Conservation (phyloP, 2,329 filamentous ascomycete genomes). For the Didymellaceae sp. region DNA sequence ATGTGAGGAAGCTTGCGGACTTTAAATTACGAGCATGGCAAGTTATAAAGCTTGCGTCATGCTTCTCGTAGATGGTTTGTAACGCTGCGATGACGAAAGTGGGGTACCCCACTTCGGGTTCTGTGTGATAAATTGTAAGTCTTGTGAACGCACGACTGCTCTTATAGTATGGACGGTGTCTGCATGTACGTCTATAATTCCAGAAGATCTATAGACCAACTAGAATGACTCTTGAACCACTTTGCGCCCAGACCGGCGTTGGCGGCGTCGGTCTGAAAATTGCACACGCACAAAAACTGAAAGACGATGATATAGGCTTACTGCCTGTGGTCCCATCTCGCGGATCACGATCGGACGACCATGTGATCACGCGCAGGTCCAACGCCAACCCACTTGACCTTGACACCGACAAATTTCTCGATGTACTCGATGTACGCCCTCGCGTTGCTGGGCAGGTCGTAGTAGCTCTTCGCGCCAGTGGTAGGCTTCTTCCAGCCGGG, state of each 20-base stretch:
- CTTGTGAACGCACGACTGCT: neutral
- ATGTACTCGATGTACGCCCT: constrained; percentile 71
- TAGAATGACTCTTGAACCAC: neutral
- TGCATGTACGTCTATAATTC: constrained; percentile 11
- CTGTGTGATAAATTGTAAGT: neutral
- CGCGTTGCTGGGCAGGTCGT: constrained; percentile 69
- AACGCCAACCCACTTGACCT: constrained; percentile 70
- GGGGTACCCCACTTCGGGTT: constrained; percentile 23
- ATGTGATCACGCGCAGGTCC: constrained; percentile 70
- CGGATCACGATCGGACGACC: constrained; percentile 57
- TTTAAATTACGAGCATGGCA: neutral
- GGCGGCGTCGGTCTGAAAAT: neutral
- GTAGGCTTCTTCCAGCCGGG: constrained; percentile 73
- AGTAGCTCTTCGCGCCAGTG: constrained; percentile 64
- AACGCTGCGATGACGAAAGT: constrained; percentile 25
- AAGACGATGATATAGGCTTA: constrained; percentile 5
- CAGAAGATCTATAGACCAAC: neutral
- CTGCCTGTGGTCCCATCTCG: constrained; percentile 14
- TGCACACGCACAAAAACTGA: constrained; percentile 4
- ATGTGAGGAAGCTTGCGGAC: neutral
- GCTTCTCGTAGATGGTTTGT: constrained; percentile 6
- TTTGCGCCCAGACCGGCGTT: neutral
- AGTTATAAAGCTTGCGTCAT: constrained; percentile 1
- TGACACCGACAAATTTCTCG: constrained; percentile 69
- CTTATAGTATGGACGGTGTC: neutral